Percentiles rank a stretch among this genome's conserved stretches.
Evolutionary conservation across 2,329 filamentous ascomycete species (phyloP).

Genomic region (Calonectria leucothoes): DNA sequence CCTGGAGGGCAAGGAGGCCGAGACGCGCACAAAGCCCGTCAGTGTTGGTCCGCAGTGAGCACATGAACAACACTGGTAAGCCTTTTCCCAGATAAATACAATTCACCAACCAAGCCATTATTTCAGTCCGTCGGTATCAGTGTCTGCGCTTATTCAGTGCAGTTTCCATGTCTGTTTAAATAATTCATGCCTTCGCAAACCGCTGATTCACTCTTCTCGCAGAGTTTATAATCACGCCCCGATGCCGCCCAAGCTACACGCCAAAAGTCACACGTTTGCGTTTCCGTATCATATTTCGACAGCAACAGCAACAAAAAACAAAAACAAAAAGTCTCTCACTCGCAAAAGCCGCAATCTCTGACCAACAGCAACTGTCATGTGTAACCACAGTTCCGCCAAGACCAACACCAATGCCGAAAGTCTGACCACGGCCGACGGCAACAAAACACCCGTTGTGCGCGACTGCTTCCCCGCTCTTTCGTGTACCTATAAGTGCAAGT

Average conservation of each 20-base stretch:
- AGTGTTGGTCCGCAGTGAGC: background rate
- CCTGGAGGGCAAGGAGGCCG: background rate
- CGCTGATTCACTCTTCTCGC: background rate
- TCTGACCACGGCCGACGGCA: background rate
- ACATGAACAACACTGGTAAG: background rate
- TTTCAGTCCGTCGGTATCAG: too few species aligned
- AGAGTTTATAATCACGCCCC: background rate
- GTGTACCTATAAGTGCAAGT: slow-evolving; percentile 21
- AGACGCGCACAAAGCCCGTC: background rate
- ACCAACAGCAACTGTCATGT: background rate
- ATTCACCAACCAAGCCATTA: background rate
- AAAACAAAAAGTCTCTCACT: background rate
- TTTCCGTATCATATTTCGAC: background rate
- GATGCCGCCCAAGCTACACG: background rate
- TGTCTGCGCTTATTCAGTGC: background rate
- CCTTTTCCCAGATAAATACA: background rate
- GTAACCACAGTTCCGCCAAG: background rate
- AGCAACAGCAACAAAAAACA: background rate
- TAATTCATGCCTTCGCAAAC: too few species aligned
- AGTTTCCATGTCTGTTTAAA: background rate
- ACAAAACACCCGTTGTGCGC: background rate
- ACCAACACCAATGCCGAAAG: background rate
- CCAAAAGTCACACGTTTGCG: background rate
- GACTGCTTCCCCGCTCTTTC: background rate
- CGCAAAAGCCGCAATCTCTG: background rate